These are phyloP conservation scores for Penicillium turbatum DNA, from an alignment of 495 filamentous ascomycete genomes.

Conservation along the genomic window DNA sequence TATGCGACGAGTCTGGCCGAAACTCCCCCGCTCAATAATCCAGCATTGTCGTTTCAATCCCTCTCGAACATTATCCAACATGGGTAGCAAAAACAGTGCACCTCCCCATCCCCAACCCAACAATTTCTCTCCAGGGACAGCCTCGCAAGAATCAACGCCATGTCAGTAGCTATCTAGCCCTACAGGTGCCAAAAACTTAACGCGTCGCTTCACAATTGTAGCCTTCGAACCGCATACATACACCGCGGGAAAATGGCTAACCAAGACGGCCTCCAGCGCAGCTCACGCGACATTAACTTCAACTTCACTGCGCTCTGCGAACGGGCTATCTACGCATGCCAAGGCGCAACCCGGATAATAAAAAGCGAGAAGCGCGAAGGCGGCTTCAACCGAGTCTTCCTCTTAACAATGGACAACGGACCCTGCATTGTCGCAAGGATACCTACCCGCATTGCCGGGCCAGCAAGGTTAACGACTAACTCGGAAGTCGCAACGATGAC, in stretches of 20 bases:
- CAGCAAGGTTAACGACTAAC: conserved; percentile 33
- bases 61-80: conserved; percentile 3
- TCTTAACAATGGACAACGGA: conserved; percentile 35
- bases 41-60: neutral
- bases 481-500: conserved; percentile 47
- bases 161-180: no score
- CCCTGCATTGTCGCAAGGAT: conserved; percentile 36
- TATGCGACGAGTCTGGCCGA: neutral
- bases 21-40: neutral
- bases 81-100: conserved; percentile 3
- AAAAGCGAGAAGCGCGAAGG: conserved; percentile 41
- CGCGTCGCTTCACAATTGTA: conserved; percentile 10
- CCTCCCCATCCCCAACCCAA: neutral
- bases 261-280: conserved; percentile 35
- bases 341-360: conserved; percentile 23
- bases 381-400: conserved; percentile 40
- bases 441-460: conserved; percentile 36
- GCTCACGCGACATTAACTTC: conserved; percentile 36
- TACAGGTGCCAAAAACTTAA: no score
- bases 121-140: neutral
- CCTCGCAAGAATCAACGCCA: neutral
- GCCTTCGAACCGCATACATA: conserved; percentile 35
- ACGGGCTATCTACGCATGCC: conserved; percentile 24
- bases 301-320: conserved; percentile 38
- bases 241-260: conserved; percentile 42